These are phyloP conservation scores for Artemisia argyi DNA, from an alignment of 129 eudicot genomes.

Conservation along the genomic window DNA sequence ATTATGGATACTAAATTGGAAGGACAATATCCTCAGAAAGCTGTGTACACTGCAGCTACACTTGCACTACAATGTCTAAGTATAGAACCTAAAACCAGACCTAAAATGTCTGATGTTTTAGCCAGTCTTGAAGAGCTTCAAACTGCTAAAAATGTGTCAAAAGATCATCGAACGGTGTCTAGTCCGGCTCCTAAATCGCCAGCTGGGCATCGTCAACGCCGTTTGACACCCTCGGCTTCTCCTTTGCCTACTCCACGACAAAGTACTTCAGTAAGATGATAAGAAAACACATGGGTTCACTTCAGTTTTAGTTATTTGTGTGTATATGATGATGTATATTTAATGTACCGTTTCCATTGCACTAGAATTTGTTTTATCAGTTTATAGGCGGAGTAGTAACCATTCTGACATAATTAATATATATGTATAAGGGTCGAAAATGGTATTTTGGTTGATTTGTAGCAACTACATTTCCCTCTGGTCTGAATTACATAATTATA, in stretches of 20 bases:
- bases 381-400: background rate
- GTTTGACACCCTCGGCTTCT: constrained; percentile 36
- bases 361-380: background rate
- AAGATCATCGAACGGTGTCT: constrained; percentile 29
- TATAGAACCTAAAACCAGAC: constrained; percentile 66
- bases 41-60: constrained; percentile 58
- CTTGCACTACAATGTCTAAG: constrained; percentile 71
- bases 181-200: constrained; percentile 44
- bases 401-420: background rate
- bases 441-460: too few species aligned
- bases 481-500: too few species aligned
- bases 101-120: constrained; percentile 69
- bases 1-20: constrained; percentile 86
- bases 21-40: constrained; percentile 92
- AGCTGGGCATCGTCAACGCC: constrained; percentile 38
- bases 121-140: constrained; percentile 63
- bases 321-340: constrained; percentile 19
- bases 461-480: too few species aligned
- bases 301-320: constrained; percentile 15
- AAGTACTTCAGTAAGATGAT: constrained; percentile 21
- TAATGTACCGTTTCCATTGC: background rate
- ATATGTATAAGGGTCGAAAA: too few species aligned
- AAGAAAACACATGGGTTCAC: background rate
- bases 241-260: constrained; percentile 29
- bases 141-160: constrained; percentile 38